A percentile compares a stretch with the other conserved stretches of the same genome.
These are phyloP conservation scores for Syncephalis plumigaleata DNA, from an alignment of 371 early-diverging fungal species.

Conservation along the genomic window DNA sequence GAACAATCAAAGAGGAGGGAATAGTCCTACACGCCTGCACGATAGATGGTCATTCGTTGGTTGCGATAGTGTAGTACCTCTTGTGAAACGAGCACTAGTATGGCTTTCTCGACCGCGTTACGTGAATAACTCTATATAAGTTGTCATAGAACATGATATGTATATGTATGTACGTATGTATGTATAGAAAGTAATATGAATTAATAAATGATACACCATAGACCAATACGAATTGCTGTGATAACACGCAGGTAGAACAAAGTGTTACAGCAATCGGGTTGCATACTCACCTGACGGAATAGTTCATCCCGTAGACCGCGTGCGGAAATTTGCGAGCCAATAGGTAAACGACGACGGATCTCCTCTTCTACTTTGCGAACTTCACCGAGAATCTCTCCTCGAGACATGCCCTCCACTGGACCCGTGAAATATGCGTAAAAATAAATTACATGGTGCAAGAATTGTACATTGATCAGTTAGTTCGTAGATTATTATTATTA, in stretches of 20 bases:
- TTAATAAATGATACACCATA: too few species aligned
- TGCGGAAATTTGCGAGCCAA: slow-evolving; percentile 54
- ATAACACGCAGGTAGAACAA: too few species aligned
- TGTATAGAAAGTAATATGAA: too few species aligned
- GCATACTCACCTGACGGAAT: background rate
- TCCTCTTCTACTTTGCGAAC: slow-evolving; percentile 64
- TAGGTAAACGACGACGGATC: slow-evolving; percentile 67
- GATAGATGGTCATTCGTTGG: slow-evolving; percentile 34
- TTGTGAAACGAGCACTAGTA: slow-evolving; percentile 63
- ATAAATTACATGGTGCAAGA: too few species aligned
- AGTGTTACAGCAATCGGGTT: too few species aligned
- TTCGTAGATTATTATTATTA: too few species aligned
- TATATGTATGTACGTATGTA: too few species aligned
- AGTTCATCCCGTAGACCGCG: slow-evolving; percentile 6
- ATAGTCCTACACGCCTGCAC: slow-evolving; percentile 4
- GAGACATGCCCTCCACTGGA: slow-evolving; percentile 6
- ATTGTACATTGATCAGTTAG: too few species aligned
- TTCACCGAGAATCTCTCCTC: slow-evolving; percentile 12
- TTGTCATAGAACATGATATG: too few species aligned
- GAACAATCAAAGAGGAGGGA: background rate
- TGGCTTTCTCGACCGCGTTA: slow-evolving; percentile 51
- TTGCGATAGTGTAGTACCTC: slow-evolving; percentile 70
- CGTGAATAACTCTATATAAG: slow-evolving; percentile 35
- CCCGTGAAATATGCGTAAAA: too few species aligned
- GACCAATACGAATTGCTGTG: too few species aligned